Conservation (phyloP, 495 filamentous ascomycete species). For the Lophiostoma macrostomum region DNA sequence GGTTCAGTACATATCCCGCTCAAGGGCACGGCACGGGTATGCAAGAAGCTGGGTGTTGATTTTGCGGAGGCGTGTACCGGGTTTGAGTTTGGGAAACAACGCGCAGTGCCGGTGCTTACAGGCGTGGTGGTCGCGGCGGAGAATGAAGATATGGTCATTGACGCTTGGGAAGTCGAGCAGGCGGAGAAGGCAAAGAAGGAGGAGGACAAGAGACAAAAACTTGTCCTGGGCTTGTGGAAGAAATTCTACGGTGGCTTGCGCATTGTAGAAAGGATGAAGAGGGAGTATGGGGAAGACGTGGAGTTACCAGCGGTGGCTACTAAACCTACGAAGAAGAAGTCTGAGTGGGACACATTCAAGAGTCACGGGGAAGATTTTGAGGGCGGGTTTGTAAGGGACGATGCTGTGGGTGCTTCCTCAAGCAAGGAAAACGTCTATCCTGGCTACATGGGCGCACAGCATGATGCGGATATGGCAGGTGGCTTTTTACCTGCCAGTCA, state of each 20-base stretch:
- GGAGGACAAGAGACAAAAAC: constrained; percentile 74
- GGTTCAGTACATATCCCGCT: constrained; percentile 81
- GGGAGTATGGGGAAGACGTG: constrained; percentile 61
- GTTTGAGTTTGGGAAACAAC: constrained; percentile 91
- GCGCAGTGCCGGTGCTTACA: constrained; percentile 87
- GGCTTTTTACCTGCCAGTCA: constrained; percentile 6
- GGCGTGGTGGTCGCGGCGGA: constrained; percentile 86
- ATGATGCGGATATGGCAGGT: constrained; percentile 8
- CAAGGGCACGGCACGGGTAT: constrained; percentile 71
- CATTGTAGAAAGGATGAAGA: constrained; percentile 72
- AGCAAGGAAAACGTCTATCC: constrained; percentile 25
- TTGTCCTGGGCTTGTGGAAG: constrained; percentile 73
- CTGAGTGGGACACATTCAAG: constrained; percentile 29
- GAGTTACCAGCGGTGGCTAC: constrained; percentile 35
- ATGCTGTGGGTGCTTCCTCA: constrained; percentile 21
- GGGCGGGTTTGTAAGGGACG: constrained; percentile 29
- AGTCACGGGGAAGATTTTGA: constrained; percentile 29
- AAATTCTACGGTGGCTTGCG: constrained; percentile 82
- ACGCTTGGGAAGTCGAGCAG: constrained; percentile 78
- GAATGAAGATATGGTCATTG: constrained; percentile 68
- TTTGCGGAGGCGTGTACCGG: constrained; percentile 94
- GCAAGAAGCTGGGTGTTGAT: constrained; percentile 79
- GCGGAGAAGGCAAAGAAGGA: constrained; percentile 74
- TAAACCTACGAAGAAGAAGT: constrained; percentile 7
- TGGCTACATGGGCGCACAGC: constrained; percentile 12